These are phyloP conservation scores for Leccinum ochraceum DNA, from an alignment of 768 basidiomycete genomes.

Conservation along the genomic window DNA sequence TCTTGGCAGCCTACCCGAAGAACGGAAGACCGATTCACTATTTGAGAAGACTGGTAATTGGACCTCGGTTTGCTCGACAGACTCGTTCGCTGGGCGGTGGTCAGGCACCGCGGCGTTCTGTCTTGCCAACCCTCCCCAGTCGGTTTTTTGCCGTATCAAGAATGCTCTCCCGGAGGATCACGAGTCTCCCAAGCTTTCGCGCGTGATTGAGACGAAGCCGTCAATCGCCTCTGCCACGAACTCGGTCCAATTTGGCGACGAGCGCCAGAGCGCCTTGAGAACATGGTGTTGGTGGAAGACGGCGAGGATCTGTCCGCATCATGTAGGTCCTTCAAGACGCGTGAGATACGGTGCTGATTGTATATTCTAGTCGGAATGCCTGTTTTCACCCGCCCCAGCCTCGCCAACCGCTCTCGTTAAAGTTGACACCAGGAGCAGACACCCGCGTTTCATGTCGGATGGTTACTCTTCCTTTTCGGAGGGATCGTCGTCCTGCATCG, in stretches of 20 bases:
- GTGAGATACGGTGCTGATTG: slow-evolving; percentile 5
- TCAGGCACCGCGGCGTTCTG: slow-evolving; percentile 66
- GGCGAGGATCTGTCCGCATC: slow-evolving; percentile 58
- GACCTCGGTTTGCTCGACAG: slow-evolving; percentile 46
- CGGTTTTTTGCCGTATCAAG: slow-evolving; percentile 41
- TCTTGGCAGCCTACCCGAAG: slow-evolving; percentile 18
- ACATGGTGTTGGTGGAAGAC: slow-evolving; percentile 60
- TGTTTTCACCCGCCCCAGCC: slow-evolving; percentile 61
- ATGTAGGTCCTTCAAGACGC: slow-evolving; percentile 41
- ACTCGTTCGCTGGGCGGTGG: slow-evolving; percentile 71
- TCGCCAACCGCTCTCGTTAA: slow-evolving; percentile 57
- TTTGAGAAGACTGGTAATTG: slow-evolving; percentile 63
- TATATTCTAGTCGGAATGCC: slow-evolving; percentile 44
- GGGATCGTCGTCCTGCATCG: slow-evolving; percentile 78
- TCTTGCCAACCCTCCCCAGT: slow-evolving; percentile 34
- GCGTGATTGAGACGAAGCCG: slow-evolving; percentile 55
- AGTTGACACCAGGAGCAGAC: slow-evolving; percentile 62
- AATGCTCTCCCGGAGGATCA: slow-evolving; percentile 10
- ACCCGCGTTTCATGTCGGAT: slow-evolving; percentile 69
- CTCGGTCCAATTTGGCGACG: slow-evolving; percentile 64
- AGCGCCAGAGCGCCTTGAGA: slow-evolving; percentile 68
- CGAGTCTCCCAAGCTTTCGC: slow-evolving; percentile 44
- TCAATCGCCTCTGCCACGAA: slow-evolving; percentile 62
- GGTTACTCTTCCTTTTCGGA: slow-evolving; percentile 65
- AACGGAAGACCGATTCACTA: slow-evolving; percentile 44